Evolutionary conservation across 139 green algal species (phyloP).

Genomic region (Coelastrella sp.): DNA sequence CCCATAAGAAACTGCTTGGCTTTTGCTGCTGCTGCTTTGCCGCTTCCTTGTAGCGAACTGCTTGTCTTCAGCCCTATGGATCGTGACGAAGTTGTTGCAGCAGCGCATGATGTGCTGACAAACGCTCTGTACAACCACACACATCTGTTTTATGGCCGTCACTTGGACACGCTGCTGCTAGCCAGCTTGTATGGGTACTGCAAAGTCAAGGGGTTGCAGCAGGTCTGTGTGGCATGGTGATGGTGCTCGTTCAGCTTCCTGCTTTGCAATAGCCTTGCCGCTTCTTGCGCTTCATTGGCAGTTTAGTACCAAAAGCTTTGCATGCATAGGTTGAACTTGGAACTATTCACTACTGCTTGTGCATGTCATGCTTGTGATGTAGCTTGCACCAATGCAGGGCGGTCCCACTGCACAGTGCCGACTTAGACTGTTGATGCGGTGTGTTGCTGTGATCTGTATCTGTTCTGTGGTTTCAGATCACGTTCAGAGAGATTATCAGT

Average conservation of each 20-base stretch:
- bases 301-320: too few relatives aligned
- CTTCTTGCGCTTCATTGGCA: too few relatives aligned
- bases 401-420: too few relatives aligned
- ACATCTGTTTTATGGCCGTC: slow-evolving; percentile 88
- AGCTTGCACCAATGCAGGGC: too few relatives aligned
- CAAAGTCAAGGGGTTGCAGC: slow-evolving; percentile 79
- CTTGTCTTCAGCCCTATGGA: slow-evolving; percentile 59
- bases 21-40: slow-evolving; percentile 23
- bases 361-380: too few relatives aligned
- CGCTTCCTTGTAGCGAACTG: slow-evolving; percentile 28
- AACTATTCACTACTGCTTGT: too few relatives aligned
- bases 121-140: slow-evolving; percentile 82
- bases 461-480: slow-evolving; percentile 54
- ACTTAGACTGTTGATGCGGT: too few relatives aligned
- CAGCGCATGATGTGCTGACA: slow-evolving; percentile 37
- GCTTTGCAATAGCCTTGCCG: too few relatives aligned
- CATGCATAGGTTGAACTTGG: too few relatives aligned
- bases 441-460: too few relatives aligned
- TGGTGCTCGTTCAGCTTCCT: too few relatives aligned
- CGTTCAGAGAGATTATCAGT: slow-evolving; percentile 90
- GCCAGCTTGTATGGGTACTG: slow-evolving; percentile 90
- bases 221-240: slow-evolving; percentile 12
- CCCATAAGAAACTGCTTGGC: too few relatives aligned
- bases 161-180: slow-evolving; percentile 94
- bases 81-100: slow-evolving; percentile 25